These are phyloP conservation scores for Trebouxia sp. DNA, from an alignment of 139 green algal species.

Conservation along the genomic window DNA sequence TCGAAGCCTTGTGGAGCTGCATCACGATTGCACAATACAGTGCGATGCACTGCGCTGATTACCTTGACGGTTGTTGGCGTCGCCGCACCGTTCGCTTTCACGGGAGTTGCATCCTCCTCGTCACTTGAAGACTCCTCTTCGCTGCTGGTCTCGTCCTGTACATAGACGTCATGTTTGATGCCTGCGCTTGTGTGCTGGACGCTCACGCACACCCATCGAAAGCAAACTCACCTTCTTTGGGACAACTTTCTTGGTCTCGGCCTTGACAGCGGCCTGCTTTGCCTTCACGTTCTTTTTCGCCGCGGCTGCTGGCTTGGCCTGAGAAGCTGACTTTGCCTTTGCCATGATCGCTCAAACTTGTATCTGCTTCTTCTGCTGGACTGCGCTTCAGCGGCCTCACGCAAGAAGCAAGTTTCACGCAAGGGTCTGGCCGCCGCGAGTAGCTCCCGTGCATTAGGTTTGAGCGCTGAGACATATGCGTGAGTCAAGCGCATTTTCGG, in stretches of 20 bases:
- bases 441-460: neutral
- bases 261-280: slow-evolving; percentile 25
- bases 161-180: neutral
- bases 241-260: slow-evolving; percentile 35
- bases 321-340: slow-evolving; percentile 33
- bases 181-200: too few species aligned
- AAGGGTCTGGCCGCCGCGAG: neutral
- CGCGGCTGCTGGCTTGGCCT: neutral
- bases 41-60: too few species aligned
- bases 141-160: slow-evolving; percentile 22
- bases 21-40: neutral
- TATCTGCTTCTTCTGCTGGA: neutral
- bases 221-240: slow-evolving; percentile 33
- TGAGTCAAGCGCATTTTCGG: too few species aligned
- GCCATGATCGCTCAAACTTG: slow-evolving; percentile 29
- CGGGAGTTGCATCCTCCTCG: neutral
- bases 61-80: neutral
- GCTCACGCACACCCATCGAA: too few species aligned
- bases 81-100: slow-evolving; percentile 15
- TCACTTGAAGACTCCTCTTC: slow-evolving; percentile 22
- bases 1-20: neutral
- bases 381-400: neutral
- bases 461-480: too few species aligned
- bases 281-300: slow-evolving; percentile 31
- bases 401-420: neutral